Conservation (phyloP, 176 grass and related monocot species). For the Saccharum officinarum region DNA sequence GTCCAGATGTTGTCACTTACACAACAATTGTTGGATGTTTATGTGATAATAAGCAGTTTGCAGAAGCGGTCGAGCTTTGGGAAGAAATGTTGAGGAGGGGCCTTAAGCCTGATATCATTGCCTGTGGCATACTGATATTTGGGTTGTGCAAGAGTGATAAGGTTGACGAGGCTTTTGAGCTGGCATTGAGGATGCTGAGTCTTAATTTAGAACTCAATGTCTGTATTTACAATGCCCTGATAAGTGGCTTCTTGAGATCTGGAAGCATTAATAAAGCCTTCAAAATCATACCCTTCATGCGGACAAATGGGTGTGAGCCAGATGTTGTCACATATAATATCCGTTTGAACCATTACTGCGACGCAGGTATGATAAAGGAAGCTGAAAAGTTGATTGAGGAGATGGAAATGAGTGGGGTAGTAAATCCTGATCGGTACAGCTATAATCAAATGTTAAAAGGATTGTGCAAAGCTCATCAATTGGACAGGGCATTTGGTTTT, state of each 20-base stretch:
- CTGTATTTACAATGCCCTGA: constrained; percentile 64
- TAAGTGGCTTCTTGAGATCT: constrained; percentile 72
- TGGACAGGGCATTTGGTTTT: constrained; percentile 69
- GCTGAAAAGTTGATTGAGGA: constrained; percentile 49
- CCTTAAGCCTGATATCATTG: constrained; percentile 54
- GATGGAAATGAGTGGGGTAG: constrained; percentile 54
- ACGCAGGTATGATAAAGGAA: constrained; percentile 43
- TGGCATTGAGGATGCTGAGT: constrained; percentile 57
- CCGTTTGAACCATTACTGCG: constrained; percentile 51
- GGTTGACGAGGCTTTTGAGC: constrained; percentile 64
- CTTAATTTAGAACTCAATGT: constrained; percentile 58
- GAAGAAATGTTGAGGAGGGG: constrained; percentile 58
- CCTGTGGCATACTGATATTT: constrained; percentile 64
- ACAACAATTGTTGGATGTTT: constrained; percentile 55
- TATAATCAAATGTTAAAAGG: constrained; percentile 78
- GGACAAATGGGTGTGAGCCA: constrained; percentile 44
- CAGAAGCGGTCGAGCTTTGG: constrained; percentile 61
- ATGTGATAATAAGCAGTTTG: constrained; percentile 45
- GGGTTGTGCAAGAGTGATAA: constrained; percentile 57
- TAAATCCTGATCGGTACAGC: constrained; percentile 67
- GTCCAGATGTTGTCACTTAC: constrained; percentile 68
- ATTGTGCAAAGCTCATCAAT: constrained; percentile 64
- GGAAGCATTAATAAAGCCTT: constrained; percentile 55
- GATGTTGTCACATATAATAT: constrained; percentile 62
- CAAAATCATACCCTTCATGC: constrained; percentile 60